Evolutionary conservation across 2,329 filamentous ascomycete species (phyloP), one percentile per base, ranked within the genome.

Genomic region (Venturia nashicola): DNA sequence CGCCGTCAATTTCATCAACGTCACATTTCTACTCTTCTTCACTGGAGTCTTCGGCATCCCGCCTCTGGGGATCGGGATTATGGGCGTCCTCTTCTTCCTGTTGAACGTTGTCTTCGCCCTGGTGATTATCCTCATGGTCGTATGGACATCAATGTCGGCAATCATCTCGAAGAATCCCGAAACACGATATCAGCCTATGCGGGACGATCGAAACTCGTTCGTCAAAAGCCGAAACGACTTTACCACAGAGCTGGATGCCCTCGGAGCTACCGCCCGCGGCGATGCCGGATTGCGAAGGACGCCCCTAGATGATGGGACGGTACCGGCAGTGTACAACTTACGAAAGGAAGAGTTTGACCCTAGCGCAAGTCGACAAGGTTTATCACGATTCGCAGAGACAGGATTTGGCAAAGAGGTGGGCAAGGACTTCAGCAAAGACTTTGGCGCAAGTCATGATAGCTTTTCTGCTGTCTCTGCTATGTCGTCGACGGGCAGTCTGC

Each of bases 141-240:
- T 93, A 61, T 82, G 91, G 69, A 86, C 88, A 9, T 91, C 89
- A 3, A 78, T 81, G 76, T 90, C 92, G 68, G 89, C 90, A 59
- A 64, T 97, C 71, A 85, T 91, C 73, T 90, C 90, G 66, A 95
- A 95, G 83, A 95, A 97, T 77, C 93, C 93, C 27, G 93, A 97
- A 73, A 90, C 89, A 51, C 87, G 92, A 66, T 97, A 97, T 77
- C 91, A 96, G 76, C 91, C 91, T 70, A 97, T 97, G 92, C 88
- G 89, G 63, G 93, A 97, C 71, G 93, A 97, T 75, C 88, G 93
- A 70, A 91, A 90, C 61, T 97, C 92, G 11, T 97, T 97, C 78
- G 96, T 97, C 86, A 97, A 97, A 80, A 96, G 91, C 16, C 89
- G 94, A 75, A 89, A 40, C 40, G 32, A 61, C 9, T 55, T 64